Evolutionary conservation across 768 basidiomycete genomes (phyloP), one percentile per base, ranked within the genome.

Genomic region (Suillus spraguei): DNA sequence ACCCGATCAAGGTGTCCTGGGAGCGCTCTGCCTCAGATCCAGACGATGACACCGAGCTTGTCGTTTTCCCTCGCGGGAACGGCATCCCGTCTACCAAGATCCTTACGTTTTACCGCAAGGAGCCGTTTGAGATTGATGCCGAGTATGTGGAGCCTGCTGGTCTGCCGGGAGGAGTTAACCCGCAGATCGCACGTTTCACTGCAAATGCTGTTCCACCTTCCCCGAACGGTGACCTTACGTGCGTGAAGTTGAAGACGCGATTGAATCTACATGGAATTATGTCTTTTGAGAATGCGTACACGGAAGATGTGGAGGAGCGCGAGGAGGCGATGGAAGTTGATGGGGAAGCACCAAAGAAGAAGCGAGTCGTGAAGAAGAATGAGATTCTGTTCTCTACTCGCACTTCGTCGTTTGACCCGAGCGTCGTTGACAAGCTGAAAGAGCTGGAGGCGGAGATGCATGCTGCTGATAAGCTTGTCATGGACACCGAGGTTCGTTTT

Each of bases 1-100:
- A 93, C 82, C 88, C 95, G 17, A 87, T 99, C 85, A 95, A 91
- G 77, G 88, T 97, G 63, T 85, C 87, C 55, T 99, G 97, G 97
- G 86, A 88, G 17, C 81, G 85, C 35, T 81, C 86, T 59, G 84
- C 87, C 59, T 79, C 85, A 9, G 94, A 95, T 69, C 85, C 89
- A 0, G 91, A 91, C 55, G 95, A 97, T 61, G 95, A 97, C 77
- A 94, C 90, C 36, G 94, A 97, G 76, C 85, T 99, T 65, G 82
- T 88, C 67, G 94, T 98, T 49, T 98, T 96, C 87, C 90, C 92
- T 59, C 82, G 82, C 50, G 91, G 90, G 60, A 97, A 98, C 78
- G 70, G 78, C 50, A 84, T 97, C 65, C 97, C 97, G 5, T 96
- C 94, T 28, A 97, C 95, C 74, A 98, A 98, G 80, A 87, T 96